Conservation (phyloP, 2,329 filamentous ascomycete genomes). For the Alternaria hordeiaustralica region DNA sequence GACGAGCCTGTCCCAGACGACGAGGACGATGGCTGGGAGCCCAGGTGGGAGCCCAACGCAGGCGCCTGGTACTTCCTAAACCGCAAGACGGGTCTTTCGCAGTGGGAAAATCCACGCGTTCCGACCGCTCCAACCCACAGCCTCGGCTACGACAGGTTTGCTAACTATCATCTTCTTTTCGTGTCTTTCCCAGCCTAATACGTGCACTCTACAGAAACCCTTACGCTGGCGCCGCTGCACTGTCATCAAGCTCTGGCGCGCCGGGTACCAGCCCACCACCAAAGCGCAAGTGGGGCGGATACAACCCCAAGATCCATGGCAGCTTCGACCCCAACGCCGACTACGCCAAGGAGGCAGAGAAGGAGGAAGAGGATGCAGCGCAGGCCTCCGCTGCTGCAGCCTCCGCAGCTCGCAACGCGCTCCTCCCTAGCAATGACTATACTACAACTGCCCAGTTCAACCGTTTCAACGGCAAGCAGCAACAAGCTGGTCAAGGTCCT, state of each 20-base stretch:
- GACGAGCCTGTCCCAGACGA: slow-evolving; percentile 54
- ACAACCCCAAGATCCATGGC: slow-evolving; percentile 95
- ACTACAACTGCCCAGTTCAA: slow-evolving; percentile 81
- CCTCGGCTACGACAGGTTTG: slow-evolving; percentile 44
- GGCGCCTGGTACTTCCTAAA: slow-evolving; percentile 86
- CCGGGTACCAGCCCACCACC: slow-evolving; percentile 43
- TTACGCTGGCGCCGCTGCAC: slow-evolving; percentile 34
- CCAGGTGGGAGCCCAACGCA: slow-evolving; percentile 73
- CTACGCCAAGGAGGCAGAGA: slow-evolving; percentile 69
- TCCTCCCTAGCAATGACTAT: slow-evolving; percentile 58
- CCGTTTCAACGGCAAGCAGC: slow-evolving; percentile 85
- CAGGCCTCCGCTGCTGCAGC: slow-evolving; percentile 33
- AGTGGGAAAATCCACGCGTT: slow-evolving; percentile 88
- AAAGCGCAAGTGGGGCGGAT: slow-evolving; percentile 68
- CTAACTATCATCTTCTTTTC: slow-evolving; percentile 38
- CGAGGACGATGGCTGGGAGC: slow-evolving; percentile 77
- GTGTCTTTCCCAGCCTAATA: slow-evolving; percentile 41
- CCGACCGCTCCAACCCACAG: slow-evolving; percentile 43
- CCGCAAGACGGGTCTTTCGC: slow-evolving; percentile 72
- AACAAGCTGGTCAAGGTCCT: slow-evolving; percentile 69
- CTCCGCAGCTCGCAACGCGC: slow-evolving; percentile 32
- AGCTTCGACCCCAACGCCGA: slow-evolving; percentile 96
- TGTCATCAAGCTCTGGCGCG: slow-evolving; percentile 37
- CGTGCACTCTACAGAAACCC: slow-evolving; percentile 32
- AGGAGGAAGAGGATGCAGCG: slow-evolving; percentile 47